A percentile compares a stretch with the other conserved stretches of the same genome.
Conservation (phyloP, 345 rosid genomes). For the Populus pruinosa region DNA sequence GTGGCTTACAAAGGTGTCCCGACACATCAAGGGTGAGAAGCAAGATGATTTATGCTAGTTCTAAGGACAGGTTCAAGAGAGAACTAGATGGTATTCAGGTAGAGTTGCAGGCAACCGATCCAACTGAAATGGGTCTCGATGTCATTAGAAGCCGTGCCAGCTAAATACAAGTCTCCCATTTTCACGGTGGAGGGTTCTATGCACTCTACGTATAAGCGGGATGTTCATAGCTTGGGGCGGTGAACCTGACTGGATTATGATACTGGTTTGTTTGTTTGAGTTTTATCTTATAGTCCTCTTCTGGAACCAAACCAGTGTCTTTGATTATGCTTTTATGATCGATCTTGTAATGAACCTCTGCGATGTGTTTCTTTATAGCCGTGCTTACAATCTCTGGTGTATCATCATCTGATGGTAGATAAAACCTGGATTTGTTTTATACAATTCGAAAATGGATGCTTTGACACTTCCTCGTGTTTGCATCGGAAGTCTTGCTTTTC, state of each 20-base stretch:
- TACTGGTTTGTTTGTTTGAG: constrained; percentile 15
- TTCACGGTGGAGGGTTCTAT: constrained; percentile 4
- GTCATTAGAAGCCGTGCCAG: constrained; percentile 29
- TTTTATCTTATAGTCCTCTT: neutral
- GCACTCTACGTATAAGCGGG: constrained; percentile 16
- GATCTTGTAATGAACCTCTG: constrained; percentile 4
- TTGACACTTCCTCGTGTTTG: neutral
- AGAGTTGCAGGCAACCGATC: constrained; percentile 38
- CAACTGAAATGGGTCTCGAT: constrained; percentile 40
- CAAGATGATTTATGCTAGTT: constrained; percentile 43
- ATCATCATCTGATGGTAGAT: constrained; percentile 16
- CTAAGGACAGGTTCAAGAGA: constrained; percentile 39
- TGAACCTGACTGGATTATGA: constrained; percentile 20
- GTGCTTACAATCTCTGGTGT: constrained; percentile 1
- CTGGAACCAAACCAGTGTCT: neutral
- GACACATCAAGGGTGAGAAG: constrained; percentile 36
- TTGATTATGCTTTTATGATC: neutral
- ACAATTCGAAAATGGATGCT: neutral
- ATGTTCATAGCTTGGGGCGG: constrained; percentile 26
- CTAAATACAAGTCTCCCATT: neutral
- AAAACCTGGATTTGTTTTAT: neutral
- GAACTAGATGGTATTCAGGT: constrained; percentile 40
- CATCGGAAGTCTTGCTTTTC: neutral
- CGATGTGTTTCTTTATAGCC: neutral
- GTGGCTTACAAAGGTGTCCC: constrained; percentile 25